Base-by-base conservation (phyloP, 768 basidiomycete species). In the Hydnomerulius pinastri region DNA sequence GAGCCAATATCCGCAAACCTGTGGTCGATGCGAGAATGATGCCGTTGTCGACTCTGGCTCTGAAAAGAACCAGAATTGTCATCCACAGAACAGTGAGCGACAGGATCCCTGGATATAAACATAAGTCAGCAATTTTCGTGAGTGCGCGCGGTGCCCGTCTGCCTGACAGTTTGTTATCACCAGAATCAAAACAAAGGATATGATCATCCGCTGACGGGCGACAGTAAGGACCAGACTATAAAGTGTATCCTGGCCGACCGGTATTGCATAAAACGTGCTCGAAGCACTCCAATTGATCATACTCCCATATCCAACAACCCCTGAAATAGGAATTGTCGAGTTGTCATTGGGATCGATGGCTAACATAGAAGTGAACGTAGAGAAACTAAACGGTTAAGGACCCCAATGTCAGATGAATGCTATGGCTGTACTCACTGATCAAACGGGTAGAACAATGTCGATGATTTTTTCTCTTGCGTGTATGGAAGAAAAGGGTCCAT, bases 401-500 rank as follows among this genome's bases (percentile, higher is more conserved):
- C 12, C 3, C 21, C 9, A 29, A 41, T 27, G 13, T 17, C 17
- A 37, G 6, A 36, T n/a, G n/a, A 41, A 25, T 17, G 21, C 11
- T 13, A 21, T 23, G 12, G 20, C 27, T 7, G 27, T 18, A 10
- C 24, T 48, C 20, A 48, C 38, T 41, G 23, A 29, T 48, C 47
- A 32, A 48, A 48, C 7, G 47, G 47, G 17, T 48, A 48, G 17
- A 40, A 48, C 12, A 48, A 32, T 21, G 28, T 48, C 25, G 28
- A 48, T n/a, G 3, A 17, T 41, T 48, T 17, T 20, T 48, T 48
- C 17, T 48, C 23, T 25, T 24, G 2, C 17, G 47, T 48, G 32
- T 48, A 41, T 24, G 47, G 47, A 41, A 48, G 47, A 41, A 41
- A 48, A 10, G 47, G 47, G 28, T 48, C 47, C 6, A 41, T 41